Conservation (phyloP, 306 rosid genomes). For the Boehmeria nivea region DNA sequence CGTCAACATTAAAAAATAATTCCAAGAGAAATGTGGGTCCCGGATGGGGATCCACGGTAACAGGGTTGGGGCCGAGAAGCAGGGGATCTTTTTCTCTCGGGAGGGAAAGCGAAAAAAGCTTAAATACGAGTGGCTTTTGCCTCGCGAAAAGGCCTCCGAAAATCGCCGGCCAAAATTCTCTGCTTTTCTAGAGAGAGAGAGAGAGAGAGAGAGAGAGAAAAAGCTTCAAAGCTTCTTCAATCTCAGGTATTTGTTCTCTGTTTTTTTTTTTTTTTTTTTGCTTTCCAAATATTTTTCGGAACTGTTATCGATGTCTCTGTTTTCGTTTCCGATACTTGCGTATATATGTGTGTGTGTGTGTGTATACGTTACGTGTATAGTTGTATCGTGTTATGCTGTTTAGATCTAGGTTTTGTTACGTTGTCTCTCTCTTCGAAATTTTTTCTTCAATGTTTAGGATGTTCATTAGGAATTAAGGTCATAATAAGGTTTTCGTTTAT, state of each 20-base stretch:
- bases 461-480: too few relatives aligned
- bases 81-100: neutral
- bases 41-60: neutral
- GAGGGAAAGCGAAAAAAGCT: neutral
- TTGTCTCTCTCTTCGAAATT: too few relatives aligned
- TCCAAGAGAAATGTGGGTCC: neutral
- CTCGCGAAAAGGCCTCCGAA: neutral
- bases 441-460: too few relatives aligned
- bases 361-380: neutral
- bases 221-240: slow-evolving; percentile 2
- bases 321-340: neutral
- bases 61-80: neutral
- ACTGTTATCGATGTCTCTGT: neutral
- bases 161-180: neutral
- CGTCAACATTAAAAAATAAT: too few relatives aligned
- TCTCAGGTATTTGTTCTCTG: neutral
- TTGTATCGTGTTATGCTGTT: neutral
- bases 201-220: neutral
- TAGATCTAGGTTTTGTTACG: slow-evolving; percentile 1
- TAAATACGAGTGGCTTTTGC: neutral
- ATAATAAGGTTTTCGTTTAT: neutral
- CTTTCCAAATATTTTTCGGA: neutral
- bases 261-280: too few relatives aligned
- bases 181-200: neutral
- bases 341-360: neutral